These are phyloP conservation scores for Xylaria sp. DNA, from an alignment of 2,329 filamentous ascomycete genomes.

Conservation along the genomic window DNA sequence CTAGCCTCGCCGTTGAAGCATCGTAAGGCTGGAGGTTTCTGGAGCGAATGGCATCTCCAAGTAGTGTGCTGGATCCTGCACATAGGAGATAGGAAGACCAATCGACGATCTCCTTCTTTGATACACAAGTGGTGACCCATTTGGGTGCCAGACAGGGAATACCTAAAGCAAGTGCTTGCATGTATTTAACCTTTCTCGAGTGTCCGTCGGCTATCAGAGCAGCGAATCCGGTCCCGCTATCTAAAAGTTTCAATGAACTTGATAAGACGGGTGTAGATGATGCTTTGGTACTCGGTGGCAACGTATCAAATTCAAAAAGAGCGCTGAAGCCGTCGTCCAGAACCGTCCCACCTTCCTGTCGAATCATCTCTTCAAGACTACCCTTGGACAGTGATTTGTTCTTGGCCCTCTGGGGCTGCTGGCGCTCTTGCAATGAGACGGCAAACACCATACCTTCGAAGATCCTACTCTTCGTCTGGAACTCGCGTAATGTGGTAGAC, in stretches of 20 bases:
- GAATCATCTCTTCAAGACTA: slow-evolving; percentile 69
- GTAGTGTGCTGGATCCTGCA: slow-evolving; percentile 80
- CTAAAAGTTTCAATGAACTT: slow-evolving; percentile 62
- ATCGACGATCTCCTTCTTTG: slow-evolving; percentile 68
- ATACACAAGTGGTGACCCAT: slow-evolving; percentile 81
- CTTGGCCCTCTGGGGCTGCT: slow-evolving; percentile 61
- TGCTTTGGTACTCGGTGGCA: slow-evolving; percentile 44
- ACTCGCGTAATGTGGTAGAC: slow-evolving; percentile 37
- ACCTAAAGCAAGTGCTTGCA: slow-evolving; percentile 91
- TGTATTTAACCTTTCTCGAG: slow-evolving; percentile 88
- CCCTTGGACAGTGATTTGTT: slow-evolving; percentile 58
- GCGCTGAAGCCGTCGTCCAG: slow-evolving; percentile 81
- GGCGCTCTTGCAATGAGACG: slow-evolving; percentile 72
- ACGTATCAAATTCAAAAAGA: slow-evolving; percentile 69
- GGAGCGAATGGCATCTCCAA: slow-evolving; percentile 81
- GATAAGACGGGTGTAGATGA: slow-evolving; percentile 41
- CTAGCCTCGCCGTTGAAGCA: slow-evolving; percentile 64
- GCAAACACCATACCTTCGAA: slow-evolving; percentile 90
- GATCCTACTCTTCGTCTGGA: slow-evolving; percentile 51
- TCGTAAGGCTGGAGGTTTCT: slow-evolving; percentile 73
- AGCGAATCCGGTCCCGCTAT: slow-evolving; percentile 74
- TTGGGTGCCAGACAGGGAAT: slow-evolving; percentile 84
- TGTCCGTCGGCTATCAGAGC: slow-evolving; percentile 88
- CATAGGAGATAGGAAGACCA: slow-evolving; percentile 88
- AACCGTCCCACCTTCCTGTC: slow-evolving; percentile 76